Base-by-base conservation (phyloP, 805 yeast genomes). In the Tetrapisispora arboricola region DNA sequence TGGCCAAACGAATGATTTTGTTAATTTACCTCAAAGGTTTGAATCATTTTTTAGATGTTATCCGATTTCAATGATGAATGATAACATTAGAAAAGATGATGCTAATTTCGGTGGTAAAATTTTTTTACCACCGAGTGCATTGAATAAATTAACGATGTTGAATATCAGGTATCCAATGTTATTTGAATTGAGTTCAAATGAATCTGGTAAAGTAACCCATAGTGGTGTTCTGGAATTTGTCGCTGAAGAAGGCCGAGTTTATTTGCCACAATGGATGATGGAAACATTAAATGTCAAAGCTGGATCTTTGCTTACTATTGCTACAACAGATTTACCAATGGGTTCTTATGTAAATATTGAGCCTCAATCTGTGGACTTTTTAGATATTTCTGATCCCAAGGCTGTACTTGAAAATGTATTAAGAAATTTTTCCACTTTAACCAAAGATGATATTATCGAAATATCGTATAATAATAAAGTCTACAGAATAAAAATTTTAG, bases 251-350 rank as follows among this genome's bases (percentile, higher is more conserved):
- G 99, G 99, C 15, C 71, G 98, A 42, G 92, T 77, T 2, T 92
- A 92, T 58, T 54, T 92, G 27, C 99, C 99, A 0, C 86, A 84
- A 51, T 92, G 99, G 99, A 88, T 92, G 88, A 75, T 92, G 83
- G 72, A 66, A 34, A 83, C 94, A 0, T 64, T 92, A 29, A 68
- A 70, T 26, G 64, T 84, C 7, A 72, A 73, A 38, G 84, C 95
- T 0, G 97, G 97, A 0, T 73, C 84, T n/a, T 66, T 92, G 44
- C 66, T 92, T 15, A 80, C 80, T 47, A 73, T 94, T 31, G 71
- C 79, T 33, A 77, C 78, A 36, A 77, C 86, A 20, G 94, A 86
- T 58, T 69, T 92, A 36, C 90, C 92, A 11, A 71, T 79, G 49
- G 99, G 98, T 8, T 68, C 70, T 22, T 92, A 85, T 65, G 96